Evolutionary conservation across 1,284 basidiomycete genomes (phyloP).

Genomic region (Lentinus polychrous): DNA sequence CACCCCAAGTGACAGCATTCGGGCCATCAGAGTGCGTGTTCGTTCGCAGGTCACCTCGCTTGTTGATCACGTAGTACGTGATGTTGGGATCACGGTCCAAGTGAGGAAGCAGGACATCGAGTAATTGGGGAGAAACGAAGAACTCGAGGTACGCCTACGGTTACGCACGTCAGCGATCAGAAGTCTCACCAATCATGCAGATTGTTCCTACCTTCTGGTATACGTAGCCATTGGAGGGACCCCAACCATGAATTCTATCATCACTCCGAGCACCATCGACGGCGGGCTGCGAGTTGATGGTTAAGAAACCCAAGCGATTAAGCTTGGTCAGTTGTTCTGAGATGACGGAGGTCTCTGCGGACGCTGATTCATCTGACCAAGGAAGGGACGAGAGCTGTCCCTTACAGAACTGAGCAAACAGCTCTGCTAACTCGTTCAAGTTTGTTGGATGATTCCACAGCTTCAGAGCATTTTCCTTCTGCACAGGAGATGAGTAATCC

Average conservation of each 20-base stretch:
- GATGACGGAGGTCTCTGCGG: conserved; percentile 84
- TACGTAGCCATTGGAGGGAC: conserved; percentile 89
- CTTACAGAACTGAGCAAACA: conserved; percentile 82
- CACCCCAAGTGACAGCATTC: conserved; percentile 99
- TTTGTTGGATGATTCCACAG: conserved; percentile 85
- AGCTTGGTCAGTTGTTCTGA: conserved; percentile 74
- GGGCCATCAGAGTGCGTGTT: conserved; percentile 91
- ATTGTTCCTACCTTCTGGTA: conserved; percentile 81
- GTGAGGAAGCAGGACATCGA: conserved; percentile 68
- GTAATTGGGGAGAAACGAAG: conserved; percentile 43
- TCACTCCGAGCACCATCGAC: conserved; percentile 89
- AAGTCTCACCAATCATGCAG: conserved; percentile 4
- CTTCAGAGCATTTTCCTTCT: conserved; percentile 80
- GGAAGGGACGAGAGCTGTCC: conserved; percentile 74
- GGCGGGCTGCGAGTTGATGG: conserved; percentile 97
- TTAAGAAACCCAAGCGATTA: conserved; percentile 89
- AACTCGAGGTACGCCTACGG: conserved; percentile 88
- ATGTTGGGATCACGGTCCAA: conserved; percentile 88
- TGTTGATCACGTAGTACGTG: conserved; percentile 96
- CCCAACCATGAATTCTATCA: conserved; percentile 90
- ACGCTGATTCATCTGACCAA: conserved; percentile 91
- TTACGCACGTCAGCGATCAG: not conserved
- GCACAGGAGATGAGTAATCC: conserved; percentile 11
- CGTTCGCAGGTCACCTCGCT: conserved; percentile 85
- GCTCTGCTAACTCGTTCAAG: conserved; percentile 55